Evolutionary conservation across 345 rosid species (phyloP).

Genomic region (Bruguiera parviflora): DNA sequence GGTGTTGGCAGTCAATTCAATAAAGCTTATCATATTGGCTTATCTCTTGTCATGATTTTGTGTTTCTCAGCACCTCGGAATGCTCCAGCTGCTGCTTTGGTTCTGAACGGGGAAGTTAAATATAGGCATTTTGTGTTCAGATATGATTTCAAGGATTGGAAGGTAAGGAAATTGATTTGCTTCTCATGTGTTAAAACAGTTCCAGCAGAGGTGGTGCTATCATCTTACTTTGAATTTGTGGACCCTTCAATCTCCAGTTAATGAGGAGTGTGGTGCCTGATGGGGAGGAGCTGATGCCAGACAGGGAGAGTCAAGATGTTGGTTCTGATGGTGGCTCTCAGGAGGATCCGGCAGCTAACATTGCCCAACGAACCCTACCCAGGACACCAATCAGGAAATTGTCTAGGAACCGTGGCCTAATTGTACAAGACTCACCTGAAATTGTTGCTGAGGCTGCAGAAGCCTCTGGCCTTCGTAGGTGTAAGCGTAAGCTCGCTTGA

Average conservation of each 20-base stretch:
- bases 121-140: slow-evolving; percentile 85
- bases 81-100: slow-evolving; percentile 59
- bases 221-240: background rate
- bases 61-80: slow-evolving; percentile 64
- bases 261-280: slow-evolving; percentile 48
- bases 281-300: slow-evolving; percentile 83
- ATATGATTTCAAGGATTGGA: slow-evolving; percentile 86
- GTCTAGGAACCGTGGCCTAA: slow-evolving; percentile 71
- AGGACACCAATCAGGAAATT: slow-evolving; percentile 81
- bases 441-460: background rate
- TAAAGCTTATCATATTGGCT: background rate
- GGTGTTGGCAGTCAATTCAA: background rate
- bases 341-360: slow-evolving; percentile 27
- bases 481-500: slow-evolving; percentile 18
- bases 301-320: slow-evolving; percentile 26
- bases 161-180: slow-evolving; percentile 39
- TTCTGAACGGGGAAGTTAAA: slow-evolving; percentile 54
- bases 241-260: slow-evolving; percentile 33
- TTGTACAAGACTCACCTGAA: slow-evolving; percentile 38
- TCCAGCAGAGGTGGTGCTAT: background rate
- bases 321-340: slow-evolving; percentile 21
- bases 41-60: background rate
- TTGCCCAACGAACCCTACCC: slow-evolving; percentile 29
- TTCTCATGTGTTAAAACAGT: background rate
- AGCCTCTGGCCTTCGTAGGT: slow-evolving; percentile 10